phyloP scores from a whole-genome alignment of 345 rosid genomes.

The Rhodamnia rubescens region DNA sequence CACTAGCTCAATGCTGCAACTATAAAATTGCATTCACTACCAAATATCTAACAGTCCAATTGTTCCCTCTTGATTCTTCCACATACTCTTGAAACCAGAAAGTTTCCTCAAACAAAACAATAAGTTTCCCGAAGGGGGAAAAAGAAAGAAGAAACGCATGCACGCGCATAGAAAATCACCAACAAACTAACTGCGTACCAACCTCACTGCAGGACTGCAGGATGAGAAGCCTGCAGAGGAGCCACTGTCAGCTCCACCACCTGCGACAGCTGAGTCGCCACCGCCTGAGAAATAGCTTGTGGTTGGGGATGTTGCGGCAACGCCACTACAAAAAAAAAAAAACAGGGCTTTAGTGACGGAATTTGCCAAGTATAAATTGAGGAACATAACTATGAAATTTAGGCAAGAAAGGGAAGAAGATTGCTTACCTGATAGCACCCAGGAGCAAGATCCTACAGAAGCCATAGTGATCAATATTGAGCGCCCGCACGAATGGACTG shows the following conservation, averaged over 20 bases:
- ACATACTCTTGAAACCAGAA: neutral
- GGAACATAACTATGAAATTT: too few relatives aligned
- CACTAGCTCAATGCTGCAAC: neutral
- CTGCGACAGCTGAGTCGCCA: conserved; percentile 5
- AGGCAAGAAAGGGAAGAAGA: too few relatives aligned
- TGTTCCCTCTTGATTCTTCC: neutral
- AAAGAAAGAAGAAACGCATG: neutral
- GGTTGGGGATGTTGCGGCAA: conserved; percentile 47
- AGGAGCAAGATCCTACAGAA: too few relatives aligned
- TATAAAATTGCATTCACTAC: neutral
- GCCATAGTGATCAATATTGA: too few relatives aligned
- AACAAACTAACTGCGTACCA: conserved; percentile 6
- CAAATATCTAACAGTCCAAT: neutral
- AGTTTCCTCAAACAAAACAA: neutral
- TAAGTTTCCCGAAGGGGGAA: neutral
- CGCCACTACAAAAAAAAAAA: neutral
- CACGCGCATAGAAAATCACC: neutral
- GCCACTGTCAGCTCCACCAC: conserved; percentile 1
- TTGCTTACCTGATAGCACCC: too few relatives aligned
- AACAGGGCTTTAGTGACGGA: too few relatives aligned
- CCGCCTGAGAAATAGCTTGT: conserved; percentile 8
- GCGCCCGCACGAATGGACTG: too few relatives aligned
- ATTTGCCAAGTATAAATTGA: too few relatives aligned
- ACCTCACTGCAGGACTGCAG: conserved; percentile 22
- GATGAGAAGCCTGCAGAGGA: conserved; percentile 17